These are phyloP conservation scores for Bipolaris sorokiniana DNA, from an alignment of 2,329 filamentous ascomycete species.

Conservation along the genomic window DNA sequence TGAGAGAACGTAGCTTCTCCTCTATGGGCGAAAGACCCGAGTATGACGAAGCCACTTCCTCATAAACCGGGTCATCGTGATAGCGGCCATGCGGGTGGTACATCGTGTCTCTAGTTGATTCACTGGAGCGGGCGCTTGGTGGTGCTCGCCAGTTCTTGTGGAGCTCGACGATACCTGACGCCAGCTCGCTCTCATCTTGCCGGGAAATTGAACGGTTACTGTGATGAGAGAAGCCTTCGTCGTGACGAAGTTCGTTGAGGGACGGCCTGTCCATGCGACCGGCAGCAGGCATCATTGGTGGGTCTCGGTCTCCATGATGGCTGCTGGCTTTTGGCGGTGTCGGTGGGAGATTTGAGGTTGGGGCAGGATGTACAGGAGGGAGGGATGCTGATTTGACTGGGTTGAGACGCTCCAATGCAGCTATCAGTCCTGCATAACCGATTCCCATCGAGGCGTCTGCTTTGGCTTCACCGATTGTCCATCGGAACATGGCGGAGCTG, in stretches of 20 bases:
- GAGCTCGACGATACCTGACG: conserved; percentile 30
- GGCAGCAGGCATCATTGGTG: conserved; percentile 9
- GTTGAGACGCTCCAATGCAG: conserved; percentile 64
- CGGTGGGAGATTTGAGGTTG: conserved; percentile 41
- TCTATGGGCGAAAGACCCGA: conserved; percentile 32
- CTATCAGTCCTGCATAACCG: conserved; percentile 70
- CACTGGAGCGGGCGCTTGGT: conserved; percentile 37
- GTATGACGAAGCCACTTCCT: conserved; percentile 26
- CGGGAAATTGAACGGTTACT: conserved; percentile 20
- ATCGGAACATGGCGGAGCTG: conserved; percentile 69
- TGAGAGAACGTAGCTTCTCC: conserved; percentile 34
- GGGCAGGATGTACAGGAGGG: conserved; percentile 38
- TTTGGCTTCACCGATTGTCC: conserved; percentile 64
- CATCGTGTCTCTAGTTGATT: conserved; percentile 37
- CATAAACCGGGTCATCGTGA: conserved; percentile 33
- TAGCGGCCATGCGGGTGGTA: conserved; percentile 29
- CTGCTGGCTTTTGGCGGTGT: conserved; percentile 27
- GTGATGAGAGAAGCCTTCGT: conserved; percentile 20
- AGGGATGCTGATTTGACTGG: conserved; percentile 33
- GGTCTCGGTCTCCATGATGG: conserved; percentile 12
- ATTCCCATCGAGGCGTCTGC: conserved; percentile 67
- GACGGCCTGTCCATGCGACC: conserved; percentile 26
- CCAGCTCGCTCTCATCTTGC: conserved; percentile 25
- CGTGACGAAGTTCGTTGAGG: conserved; percentile 25
- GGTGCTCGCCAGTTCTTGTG: conserved; percentile 40